Evolutionary conservation across 2,329 filamentous ascomycete species (phyloP).

Genomic region (Sodiomyces alkalinus): DNA sequence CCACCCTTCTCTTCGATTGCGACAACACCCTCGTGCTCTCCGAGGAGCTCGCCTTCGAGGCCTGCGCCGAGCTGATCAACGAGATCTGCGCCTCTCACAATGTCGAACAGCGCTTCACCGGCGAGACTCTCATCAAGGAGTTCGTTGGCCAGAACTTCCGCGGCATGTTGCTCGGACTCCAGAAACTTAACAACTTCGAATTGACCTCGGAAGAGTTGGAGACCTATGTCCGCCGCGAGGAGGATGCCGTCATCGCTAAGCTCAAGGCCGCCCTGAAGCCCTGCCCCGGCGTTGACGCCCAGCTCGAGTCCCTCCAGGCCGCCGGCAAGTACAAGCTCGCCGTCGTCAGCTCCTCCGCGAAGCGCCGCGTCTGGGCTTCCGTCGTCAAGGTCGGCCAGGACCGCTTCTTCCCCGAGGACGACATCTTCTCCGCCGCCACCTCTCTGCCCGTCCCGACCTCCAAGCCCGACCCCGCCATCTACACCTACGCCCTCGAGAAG

Average conservation of each 20-base stretch:
- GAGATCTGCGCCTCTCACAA: conserved; percentile 57
- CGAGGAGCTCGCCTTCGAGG: conserved; percentile 81
- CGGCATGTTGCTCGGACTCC: conserved; percentile 69
- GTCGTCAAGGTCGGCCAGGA: conserved; percentile 67
- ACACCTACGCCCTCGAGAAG: conserved; percentile 60
- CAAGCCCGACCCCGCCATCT: conserved; percentile 85
- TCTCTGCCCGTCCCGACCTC: conserved; percentile 66
- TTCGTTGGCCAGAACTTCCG: conserved; percentile 94
- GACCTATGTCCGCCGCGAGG: conserved; percentile 58
- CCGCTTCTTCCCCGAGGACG: conserved; percentile 61
- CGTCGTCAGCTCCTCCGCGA: conserved; percentile 69
- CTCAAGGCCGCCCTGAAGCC: conserved; percentile 52
- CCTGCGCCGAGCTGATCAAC: conserved; percentile 80
- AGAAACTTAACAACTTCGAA: conserved; percentile 59
- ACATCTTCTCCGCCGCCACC: conserved; percentile 70
- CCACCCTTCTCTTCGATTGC: conserved; percentile 58
- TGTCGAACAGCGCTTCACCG: conserved; percentile 56
- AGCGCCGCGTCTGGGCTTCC: conserved; percentile 62
- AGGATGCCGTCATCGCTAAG: conserved; percentile 72
- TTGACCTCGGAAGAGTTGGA: conserved; percentile 56
- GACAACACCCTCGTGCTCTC: conserved; percentile 91
- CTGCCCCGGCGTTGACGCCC: conserved; percentile 52
- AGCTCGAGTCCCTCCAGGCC: conserved; percentile 48
- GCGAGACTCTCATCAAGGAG: conserved; percentile 62
- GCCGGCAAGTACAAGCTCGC: conserved; percentile 55